Percentiles rank a stretch among this genome's conserved stretches.
Conservation (phyloP, 176 grass and related monocot species). For the Melocanna baccifera region DNA sequence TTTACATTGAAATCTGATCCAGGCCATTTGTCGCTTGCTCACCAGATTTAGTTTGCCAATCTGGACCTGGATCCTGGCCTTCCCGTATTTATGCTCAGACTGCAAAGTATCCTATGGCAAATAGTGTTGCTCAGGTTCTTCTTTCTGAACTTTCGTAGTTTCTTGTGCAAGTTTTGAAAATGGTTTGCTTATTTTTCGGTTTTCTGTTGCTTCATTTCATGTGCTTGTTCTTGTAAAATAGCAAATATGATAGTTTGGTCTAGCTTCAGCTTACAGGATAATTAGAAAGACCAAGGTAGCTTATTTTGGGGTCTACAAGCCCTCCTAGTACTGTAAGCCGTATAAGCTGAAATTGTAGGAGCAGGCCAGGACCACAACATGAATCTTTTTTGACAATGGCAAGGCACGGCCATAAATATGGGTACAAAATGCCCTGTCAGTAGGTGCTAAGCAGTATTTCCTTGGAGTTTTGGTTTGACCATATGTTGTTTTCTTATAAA, state of each 20-base stretch:
- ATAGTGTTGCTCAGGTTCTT: conserved; percentile 95
- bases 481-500: no score
- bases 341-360: not conserved
- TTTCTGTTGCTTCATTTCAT: conserved; percentile 10
- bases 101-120: conserved; percentile 96
- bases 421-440: no score
- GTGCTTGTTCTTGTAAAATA: not conserved
- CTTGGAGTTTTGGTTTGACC: no score
- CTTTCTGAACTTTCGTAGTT: conserved; percentile 25
- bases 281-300: not conserved
- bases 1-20: conserved; percentile 26
- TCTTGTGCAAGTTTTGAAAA: not conserved
- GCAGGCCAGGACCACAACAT: no score
- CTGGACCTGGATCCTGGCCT: conserved; percentile 92
- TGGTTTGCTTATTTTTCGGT: not conserved
- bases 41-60: conserved; percentile 99
- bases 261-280: not conserved
- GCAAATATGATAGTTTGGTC: not conserved
- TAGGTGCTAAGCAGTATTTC: no score
- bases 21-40: conserved; percentile 15
- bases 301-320: not conserved
- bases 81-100: conserved; percentile 80
- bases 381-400: no score
- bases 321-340: not conserved
- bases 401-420: no score